phyloP scores from a whole-genome alignment of 768 basidiomycete species.

The Cystobasidium tubakii region DNA sequence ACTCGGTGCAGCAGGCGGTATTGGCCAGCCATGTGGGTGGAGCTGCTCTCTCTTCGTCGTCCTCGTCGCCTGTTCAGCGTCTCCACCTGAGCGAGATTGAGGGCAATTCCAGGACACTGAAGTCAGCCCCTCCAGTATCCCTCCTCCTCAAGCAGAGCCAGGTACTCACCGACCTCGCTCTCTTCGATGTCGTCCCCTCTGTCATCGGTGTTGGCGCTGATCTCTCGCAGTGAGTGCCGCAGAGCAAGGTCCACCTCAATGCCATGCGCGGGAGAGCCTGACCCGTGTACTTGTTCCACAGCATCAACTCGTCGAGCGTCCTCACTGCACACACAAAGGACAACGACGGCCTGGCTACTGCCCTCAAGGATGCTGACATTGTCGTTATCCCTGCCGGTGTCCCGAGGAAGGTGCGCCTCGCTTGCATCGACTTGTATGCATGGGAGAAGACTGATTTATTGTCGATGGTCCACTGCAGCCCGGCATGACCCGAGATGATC shows the following conservation, averaged over 20 bases:
- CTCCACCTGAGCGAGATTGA: background rate
- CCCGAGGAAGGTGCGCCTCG: constrained; percentile 63
- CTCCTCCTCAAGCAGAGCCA: constrained; percentile 83
- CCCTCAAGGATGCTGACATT: constrained; percentile 75
- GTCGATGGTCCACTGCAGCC: constrained; percentile 52
- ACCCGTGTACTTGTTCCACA: constrained; percentile 47
- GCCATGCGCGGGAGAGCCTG: background rate
- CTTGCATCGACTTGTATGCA: constrained; percentile 39
- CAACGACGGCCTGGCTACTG: constrained; percentile 74
- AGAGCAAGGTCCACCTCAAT: background rate
- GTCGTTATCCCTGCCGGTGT: constrained; percentile 96
- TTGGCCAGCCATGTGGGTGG: constrained; percentile 21
- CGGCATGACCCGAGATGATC: constrained; percentile 62
- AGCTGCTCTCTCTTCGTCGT: background rate
- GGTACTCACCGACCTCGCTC: constrained; percentile 70
- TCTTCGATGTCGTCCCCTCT: constrained; percentile 87
- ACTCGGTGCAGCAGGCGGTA: constrained; percentile 67
- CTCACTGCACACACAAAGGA: constrained; percentile 69
- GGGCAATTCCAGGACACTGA: too few relatives aligned
- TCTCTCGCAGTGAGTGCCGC: constrained; percentile 56
- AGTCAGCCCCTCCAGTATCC: constrained; percentile 57
- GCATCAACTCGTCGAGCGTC: constrained; percentile 82
- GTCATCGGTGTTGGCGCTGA: constrained; percentile 87
- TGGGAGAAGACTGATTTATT: background rate
- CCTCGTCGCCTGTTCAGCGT: constrained; percentile 2